Evolutionary conservation across 345 rosid species (phyloP), one percentile per base, ranked within the genome.

Genomic region (Salix arbutifolia): DNA sequence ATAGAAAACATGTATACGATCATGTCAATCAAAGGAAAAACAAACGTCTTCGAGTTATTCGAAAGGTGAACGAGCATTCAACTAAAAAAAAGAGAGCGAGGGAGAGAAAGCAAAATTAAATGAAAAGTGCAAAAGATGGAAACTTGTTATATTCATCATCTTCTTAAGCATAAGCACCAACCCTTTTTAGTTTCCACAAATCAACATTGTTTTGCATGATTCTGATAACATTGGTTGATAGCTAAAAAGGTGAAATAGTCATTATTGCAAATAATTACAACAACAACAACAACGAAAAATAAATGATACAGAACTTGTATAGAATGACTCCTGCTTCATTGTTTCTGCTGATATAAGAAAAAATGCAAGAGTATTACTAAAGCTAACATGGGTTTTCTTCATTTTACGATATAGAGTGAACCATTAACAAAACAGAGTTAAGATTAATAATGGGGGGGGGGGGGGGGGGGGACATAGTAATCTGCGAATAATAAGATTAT

Each of bases 121-220:
- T 52, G 26, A 53, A 69, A 38, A 68, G 14, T 68, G 71, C 53
- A 31, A 71, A 52, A 71, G 48, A 71, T 33, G 14, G 44, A 71
- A 71, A 30, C 56, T 52, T 0, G 4, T 52, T 16, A 33, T 68
- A 40, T 38, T 25, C 25, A 23, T 31, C 44, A 52, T 19, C 25
- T 71, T 33, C 65, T 53, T 26, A 21, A 71, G 44, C 17, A 35
- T 48, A 5, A 50, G 18, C 17, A 44, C 26, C 14, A 42, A 11
- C 33, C 13, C 38, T 70, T 70, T 46, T 28, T 25, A 5, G 25
- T 28, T 70, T 70, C 25, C 1, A 33, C 26, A 66, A 17, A 28
- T 48, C 38, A 37, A 26, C 61, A 46, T 48, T 50, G 56, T 50
- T 50, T 17, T 17, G 7, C 56, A 17, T 50, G 21, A 50, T 17